Evolutionary conservation across 768 basidiomycete genomes (phyloP), one percentile per base, ranked within the genome.

Genomic region (Stropharia rugosoannulata): DNA sequence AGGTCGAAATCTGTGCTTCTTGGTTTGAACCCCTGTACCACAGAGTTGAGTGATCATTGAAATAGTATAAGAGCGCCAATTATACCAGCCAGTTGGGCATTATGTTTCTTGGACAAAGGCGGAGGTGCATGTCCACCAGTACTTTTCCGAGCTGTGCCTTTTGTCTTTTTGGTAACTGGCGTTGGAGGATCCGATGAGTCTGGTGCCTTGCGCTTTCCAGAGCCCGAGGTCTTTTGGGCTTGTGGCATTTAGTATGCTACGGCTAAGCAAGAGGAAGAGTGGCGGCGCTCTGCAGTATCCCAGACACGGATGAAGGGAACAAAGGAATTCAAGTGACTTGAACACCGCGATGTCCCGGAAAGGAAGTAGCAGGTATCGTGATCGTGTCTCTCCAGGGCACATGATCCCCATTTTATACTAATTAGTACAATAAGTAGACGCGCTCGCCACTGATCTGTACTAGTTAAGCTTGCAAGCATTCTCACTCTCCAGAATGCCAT

Each of bases 91-190:
- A 6, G 19, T 27, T 11, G 45, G 3, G 22, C 27, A 12, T 12
- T 56, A 48, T 49, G 57, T 35, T 49, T 51, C 6, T 52, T 52
- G 51, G 62, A 70, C 48, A 70, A 73, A 57, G 66, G 62, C 53
- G 74, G 72, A 39, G 86, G 84, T 38, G 81, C 71, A 43, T 73
- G 73, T 15, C 89, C 86, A 51, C 91, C 92, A 0, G 92, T 92
- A 70, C 85, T 90, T 72, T 95, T 95, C 59, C 94, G 82, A 10
- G 94, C 93, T 1, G 92, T 93, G 45, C 75, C 73, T 59, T 75
- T 84, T 18, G 71, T 49, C 64, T 78, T 81, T 69, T 85, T 87
- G 5, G 75, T 64, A 5, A 73, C 74, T 10, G 82, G 77, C 1
- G 81, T 74, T 1, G 79, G 74, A 5, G 78, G 73, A 56, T 79